Percentiles rank a stretch among this genome's conserved stretches.
Conservation (phyloP, 2,329 filamentous ascomycete genomes). For the Claviceps digitariae region DNA sequence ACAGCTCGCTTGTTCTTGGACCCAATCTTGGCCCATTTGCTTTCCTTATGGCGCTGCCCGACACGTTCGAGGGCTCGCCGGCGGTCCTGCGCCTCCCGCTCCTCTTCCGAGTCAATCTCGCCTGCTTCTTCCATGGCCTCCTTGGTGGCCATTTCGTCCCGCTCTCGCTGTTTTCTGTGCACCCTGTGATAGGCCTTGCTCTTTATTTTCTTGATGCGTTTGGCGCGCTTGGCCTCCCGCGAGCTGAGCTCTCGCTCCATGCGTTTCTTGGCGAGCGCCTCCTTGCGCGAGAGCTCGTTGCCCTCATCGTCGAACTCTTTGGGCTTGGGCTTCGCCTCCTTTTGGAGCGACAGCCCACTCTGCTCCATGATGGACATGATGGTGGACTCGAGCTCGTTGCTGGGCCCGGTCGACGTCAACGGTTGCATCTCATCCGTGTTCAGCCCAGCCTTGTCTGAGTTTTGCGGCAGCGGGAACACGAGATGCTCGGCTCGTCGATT, state of each 20-base stretch:
- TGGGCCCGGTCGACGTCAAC: slow-evolving; percentile 46
- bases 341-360: slow-evolving; percentile 55
- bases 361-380: slow-evolving; percentile 85
- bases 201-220: slow-evolving; percentile 98
- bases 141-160: slow-evolving; percentile 37
- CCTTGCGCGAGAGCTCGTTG: slow-evolving; percentile 58
- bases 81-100: slow-evolving; percentile 53
- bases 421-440: slow-evolving; percentile 52
- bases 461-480: slow-evolving; percentile 70
- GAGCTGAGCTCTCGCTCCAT: slow-evolving; percentile 75
- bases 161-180: slow-evolving; percentile 60
- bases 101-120: slow-evolving; percentile 50
- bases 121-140: slow-evolving; percentile 43
- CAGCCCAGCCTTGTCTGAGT: slow-evolving; percentile 46
- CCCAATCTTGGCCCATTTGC: slow-evolving; percentile 81
- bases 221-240: slow-evolving; percentile 74
- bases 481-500: slow-evolving; percentile 87
- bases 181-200: slow-evolving; percentile 89
- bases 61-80: slow-evolving; percentile 72
- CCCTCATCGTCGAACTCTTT: slow-evolving; percentile 56
- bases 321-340: slow-evolving; percentile 33
- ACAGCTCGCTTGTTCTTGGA: slow-evolving; percentile 65
- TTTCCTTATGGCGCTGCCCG: slow-evolving; percentile 72
- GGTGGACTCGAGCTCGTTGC: slow-evolving; percentile 71
- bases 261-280: slow-evolving; percentile 59